Conservation (phyloP, 2,329 filamentous ascomycete species). For the Sarocladium kiliense region DNA sequence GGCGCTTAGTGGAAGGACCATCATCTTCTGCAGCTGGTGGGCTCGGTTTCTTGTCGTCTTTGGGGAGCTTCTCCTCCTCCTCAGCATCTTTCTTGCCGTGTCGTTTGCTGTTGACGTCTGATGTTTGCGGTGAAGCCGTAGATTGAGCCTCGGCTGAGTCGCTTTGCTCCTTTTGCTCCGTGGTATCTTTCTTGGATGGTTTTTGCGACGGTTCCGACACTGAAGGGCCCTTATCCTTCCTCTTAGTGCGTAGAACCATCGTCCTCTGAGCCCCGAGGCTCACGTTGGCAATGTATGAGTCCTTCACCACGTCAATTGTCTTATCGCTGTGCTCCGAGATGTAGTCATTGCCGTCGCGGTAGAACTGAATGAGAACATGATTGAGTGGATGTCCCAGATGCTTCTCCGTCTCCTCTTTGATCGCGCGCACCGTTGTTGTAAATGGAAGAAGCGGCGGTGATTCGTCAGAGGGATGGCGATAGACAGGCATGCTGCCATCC, state of each 20-base stretch:
- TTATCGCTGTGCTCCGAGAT: slow-evolving; percentile 98
- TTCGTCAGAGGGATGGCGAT: slow-evolving; percentile 89
- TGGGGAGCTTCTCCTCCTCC: neutral
- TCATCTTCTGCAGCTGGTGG: slow-evolving; percentile 4
- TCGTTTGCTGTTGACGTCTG: too few species aligned
- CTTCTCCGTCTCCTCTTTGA: slow-evolving; percentile 65
- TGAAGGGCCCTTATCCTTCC: slow-evolving; percentile 34
- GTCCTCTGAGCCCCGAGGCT: slow-evolving; percentile 88
- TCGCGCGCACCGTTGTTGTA: slow-evolving; percentile 62
- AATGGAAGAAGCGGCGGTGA: slow-evolving; percentile 74
- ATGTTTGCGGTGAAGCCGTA: too few species aligned
- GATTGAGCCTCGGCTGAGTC: too few species aligned
- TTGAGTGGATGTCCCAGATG: slow-evolving; percentile 77
- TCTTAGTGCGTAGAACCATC: slow-evolving; percentile 86
- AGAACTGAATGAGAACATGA: slow-evolving; percentile 88
- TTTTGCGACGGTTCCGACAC: slow-evolving; percentile 11
- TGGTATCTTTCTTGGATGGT: neutral
- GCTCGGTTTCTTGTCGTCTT: slow-evolving; percentile 15
- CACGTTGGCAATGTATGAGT: slow-evolving; percentile 84
- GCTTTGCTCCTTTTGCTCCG: too few species aligned
- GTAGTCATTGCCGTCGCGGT: slow-evolving; percentile 82
- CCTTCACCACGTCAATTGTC: slow-evolving; percentile 79
- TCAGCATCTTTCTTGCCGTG: too few species aligned
- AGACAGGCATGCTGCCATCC: slow-evolving; percentile 79
- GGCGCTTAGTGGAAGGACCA: slow-evolving; percentile 31